Evolutionary conservation across 1,284 basidiomycete species (phyloP).

Genomic region (Moniliella sp.): DNA sequence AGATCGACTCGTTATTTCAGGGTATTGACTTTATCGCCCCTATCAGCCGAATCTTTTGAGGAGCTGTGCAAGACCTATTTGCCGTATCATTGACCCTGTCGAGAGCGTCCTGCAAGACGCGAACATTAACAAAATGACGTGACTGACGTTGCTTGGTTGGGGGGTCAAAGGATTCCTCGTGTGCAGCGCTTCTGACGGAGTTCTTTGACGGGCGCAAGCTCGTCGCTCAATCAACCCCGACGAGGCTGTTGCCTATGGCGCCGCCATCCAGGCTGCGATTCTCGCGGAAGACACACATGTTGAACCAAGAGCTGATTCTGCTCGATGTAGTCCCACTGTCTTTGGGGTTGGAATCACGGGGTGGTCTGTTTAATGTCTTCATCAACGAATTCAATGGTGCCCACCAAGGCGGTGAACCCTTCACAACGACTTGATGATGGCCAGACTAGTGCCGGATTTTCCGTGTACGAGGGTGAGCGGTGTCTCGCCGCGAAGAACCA

Average conservation of each 20-base stretch:
- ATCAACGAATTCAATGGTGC: too few relatives aligned
- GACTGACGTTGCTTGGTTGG: constrained; percentile 95
- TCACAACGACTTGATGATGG: too few relatives aligned
- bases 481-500: too few relatives aligned
- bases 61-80: constrained; percentile 93
- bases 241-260: constrained; percentile 37
- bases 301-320: too few relatives aligned
- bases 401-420: too few relatives aligned
- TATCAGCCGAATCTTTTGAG: constrained; percentile 64
- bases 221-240: constrained; percentile 57
- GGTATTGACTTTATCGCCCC: constrained; percentile 39
- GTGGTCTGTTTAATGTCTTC: too few relatives aligned
- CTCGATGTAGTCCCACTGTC: too few relatives aligned
- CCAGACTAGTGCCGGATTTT: too few relatives aligned
- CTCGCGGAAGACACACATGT: too few relatives aligned
- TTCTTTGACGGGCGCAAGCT: constrained; percentile 88
- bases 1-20: constrained; percentile 94
- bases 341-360: too few relatives aligned
- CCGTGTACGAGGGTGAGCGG: too few relatives aligned
- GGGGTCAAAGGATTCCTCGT: constrained; percentile 99
- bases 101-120: constrained; percentile 97
- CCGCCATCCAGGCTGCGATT: too few relatives aligned
- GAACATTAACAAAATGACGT: constrained; percentile 87
- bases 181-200: constrained; percentile 91
- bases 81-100: constrained; percentile 88